Conservation (phyloP, 116 monocot species). For the Papilionanthe hybrid region DNA sequence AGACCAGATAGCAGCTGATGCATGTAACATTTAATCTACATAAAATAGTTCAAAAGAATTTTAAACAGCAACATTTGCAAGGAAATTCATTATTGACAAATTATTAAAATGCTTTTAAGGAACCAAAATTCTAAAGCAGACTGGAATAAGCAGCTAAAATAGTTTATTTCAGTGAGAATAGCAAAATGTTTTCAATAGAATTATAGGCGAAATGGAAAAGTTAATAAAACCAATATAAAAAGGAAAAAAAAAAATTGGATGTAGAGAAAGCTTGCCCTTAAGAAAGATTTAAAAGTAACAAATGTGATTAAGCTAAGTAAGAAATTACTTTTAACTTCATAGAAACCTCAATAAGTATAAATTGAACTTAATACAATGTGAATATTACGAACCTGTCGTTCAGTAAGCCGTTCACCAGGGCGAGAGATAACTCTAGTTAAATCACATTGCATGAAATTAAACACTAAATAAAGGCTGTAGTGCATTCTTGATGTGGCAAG, state of each 20-base stretch:
- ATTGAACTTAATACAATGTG: background rate
- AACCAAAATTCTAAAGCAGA: background rate
- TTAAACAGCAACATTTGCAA: background rate
- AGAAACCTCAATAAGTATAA: background rate
- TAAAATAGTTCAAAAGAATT: background rate
- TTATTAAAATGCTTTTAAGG: background rate
- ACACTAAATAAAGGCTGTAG: slow-evolving; percentile 51
- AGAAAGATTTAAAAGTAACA: background rate
- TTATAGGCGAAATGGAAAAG: background rate
- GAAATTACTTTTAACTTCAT: background rate
- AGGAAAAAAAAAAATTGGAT: background rate
- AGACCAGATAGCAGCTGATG: slow-evolving; percentile 44
- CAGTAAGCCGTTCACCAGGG: slow-evolving; percentile 28
- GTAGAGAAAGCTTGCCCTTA: background rate
- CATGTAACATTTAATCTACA: slow-evolving; percentile 53
- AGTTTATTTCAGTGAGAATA: background rate
- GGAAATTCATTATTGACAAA: background rate
- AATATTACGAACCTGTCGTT: slow-evolving; percentile 40
- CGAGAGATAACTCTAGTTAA: slow-evolving; percentile 33
- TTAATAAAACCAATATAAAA: background rate
- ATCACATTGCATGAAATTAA: slow-evolving; percentile 50
- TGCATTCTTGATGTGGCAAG: slow-evolving; percentile 58
- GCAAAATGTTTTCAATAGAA: background rate
- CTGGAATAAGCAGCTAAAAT: background rate
- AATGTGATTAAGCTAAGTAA: background rate